phyloP scores from a whole-genome alignment of 768 basidiomycete species.

The Collybiopsis luxurians region DNA sequence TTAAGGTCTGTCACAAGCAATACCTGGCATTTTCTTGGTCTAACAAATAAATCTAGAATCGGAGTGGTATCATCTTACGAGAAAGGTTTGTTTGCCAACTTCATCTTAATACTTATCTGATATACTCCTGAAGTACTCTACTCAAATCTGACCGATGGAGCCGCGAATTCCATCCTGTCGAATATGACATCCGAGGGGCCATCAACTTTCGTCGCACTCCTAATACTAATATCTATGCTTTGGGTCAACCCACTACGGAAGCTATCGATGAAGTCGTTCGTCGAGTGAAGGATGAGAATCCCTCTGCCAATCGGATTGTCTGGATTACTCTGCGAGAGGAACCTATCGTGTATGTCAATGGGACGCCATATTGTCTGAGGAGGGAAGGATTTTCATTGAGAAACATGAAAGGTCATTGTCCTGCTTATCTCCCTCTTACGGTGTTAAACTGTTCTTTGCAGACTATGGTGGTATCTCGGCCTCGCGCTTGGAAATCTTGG shows the following conservation, averaged over 20 bases:
- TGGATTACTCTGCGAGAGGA: constrained; percentile 97
- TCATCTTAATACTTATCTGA: neutral
- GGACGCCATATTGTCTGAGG: constrained; percentile 86
- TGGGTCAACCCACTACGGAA: constrained; percentile 89
- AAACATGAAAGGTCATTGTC: constrained; percentile 84
- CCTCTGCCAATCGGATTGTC: constrained; percentile 59
- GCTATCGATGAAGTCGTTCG: constrained; percentile 81
- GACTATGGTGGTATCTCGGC: constrained; percentile 97
- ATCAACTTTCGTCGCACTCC: constrained; percentile 91
- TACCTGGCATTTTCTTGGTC: neutral
- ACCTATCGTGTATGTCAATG: constrained; percentile 90
- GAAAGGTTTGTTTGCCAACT: constrained; percentile 72
- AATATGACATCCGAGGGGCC: constrained; percentile 80
- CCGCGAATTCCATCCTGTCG: constrained; percentile 63
- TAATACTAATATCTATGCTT: constrained; percentile 79
- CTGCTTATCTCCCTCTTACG: neutral
- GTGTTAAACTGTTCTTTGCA: constrained; percentile 20
- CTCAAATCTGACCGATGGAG: constrained; percentile 95
- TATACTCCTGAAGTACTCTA: constrained; percentile 52
- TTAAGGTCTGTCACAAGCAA: constrained; percentile 54
- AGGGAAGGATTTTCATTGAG: constrained; percentile 83
- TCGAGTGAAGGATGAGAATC: constrained; percentile 59
- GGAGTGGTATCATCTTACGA: constrained; percentile 90
- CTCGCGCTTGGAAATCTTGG: constrained; percentile 82
- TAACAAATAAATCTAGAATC: constrained; percentile 49